Base-by-base conservation (phyloP, 2,329 filamentous ascomycete genomes). In the Epichloe gansuensis region DNA sequence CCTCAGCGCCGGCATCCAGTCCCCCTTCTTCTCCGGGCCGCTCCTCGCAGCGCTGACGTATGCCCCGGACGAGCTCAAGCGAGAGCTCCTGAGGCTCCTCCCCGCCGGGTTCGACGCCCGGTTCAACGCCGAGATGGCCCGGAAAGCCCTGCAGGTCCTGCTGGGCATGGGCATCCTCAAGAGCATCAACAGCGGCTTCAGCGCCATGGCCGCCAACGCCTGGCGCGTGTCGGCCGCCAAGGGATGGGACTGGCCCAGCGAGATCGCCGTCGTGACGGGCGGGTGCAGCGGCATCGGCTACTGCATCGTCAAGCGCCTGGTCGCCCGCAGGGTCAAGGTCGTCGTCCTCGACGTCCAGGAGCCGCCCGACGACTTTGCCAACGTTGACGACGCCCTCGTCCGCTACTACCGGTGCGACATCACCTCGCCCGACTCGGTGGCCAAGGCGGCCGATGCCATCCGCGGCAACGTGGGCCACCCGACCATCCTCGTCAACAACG, bases 401-500 rank as follows among this genome's bases (percentile, higher is more conserved):
- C 55, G 53, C 36, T 68, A 61, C 55, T 71, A 66, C 57, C 58
- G 59, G 12, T 71, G 67, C 50, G 71, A 73, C 44, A 59, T 73
- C 0, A 70, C 67, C 4, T 69, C 69, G 2, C 61, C 71, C 15
- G 65, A 71, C 5, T 71, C 71, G 0, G 71, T 81, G 2, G 64
- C 68, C 17, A 61, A 65, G 2, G 71, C 67, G 0, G 74, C 74
- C 34, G 58, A 63, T 4, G 56, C 62, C 0, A 52, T 76, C 12
- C 64, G 66, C 3, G 56, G 62, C 8, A 63, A 68, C 3, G 67
- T 85, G 35, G 84, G 83, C 23, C 62, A 77, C 47, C 84, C 84
- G 0, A 84, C 83, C 0, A 72, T 88, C 51, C 72, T 88, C 2
- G 81, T 86, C 69, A 85, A 86, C 69, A 87, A 86, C 60, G 83